A percentile compares a stretch with the other conserved stretches of the same genome.
phyloP scores from a whole-genome alignment of 129 eudicot genomes.

The Centaurea solstitialis region DNA sequence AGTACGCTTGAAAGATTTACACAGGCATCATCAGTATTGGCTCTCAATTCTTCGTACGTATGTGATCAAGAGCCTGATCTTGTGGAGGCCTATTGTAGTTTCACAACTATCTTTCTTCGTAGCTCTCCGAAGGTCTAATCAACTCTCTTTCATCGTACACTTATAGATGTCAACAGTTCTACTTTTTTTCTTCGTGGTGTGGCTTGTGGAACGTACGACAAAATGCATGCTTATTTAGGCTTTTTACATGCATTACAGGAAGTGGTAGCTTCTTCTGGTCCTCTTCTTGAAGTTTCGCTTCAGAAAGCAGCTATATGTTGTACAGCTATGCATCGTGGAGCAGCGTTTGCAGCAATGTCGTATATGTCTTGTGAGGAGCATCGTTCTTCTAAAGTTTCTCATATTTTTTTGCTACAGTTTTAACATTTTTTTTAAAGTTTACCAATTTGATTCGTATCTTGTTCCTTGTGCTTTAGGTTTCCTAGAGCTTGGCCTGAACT shows the following conservation, averaged over 20 bases:
- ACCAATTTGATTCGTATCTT: too few relatives aligned
- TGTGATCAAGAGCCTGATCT: conserved; percentile 99
- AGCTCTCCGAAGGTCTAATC: conserved; percentile 58
- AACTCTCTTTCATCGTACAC: conserved; percentile 10
- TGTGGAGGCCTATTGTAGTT: conserved; percentile 86
- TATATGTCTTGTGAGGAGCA: conserved; percentile 89
- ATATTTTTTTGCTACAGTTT: not conserved
- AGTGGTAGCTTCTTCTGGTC: conserved; percentile 73
- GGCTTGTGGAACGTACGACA: conserved; percentile 9
- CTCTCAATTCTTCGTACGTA: conserved; percentile 89
- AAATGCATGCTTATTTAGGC: not conserved
- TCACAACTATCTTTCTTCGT: conserved; percentile 71
- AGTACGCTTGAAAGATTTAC: conserved; percentile 86
- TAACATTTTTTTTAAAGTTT: not conserved
- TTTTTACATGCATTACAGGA: conserved; percentile 55
- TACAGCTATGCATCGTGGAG: conserved; percentile 99
- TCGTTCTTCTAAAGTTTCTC: not conserved
- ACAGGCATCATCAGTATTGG: conserved; percentile 72
- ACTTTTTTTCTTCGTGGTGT: conserved; percentile 6
- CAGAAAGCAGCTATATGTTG: conserved; percentile 97
- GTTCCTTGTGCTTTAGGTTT: conserved; percentile 53
- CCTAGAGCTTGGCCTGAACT: conserved; percentile 65
- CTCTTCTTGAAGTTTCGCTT: conserved; percentile 77
- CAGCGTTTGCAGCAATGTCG: conserved; percentile 95
- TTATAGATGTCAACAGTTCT: not conserved